Base-by-base conservation (phyloP, 345 rosid genomes). In the Pugionium cornutum region DNA sequence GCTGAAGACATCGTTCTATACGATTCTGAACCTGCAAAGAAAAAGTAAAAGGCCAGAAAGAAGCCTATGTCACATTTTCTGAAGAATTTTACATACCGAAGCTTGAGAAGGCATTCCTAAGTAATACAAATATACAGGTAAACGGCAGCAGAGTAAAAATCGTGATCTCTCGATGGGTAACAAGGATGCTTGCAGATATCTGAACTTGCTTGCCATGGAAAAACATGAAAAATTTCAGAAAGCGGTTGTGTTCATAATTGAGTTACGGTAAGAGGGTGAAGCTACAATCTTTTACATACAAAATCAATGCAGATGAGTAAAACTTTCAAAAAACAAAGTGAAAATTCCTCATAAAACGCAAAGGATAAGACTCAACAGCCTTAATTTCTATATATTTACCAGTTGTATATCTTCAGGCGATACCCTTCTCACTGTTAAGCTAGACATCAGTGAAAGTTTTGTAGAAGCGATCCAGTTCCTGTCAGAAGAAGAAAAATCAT, bases 1-100 rank as follows among this genome's bases (percentile, higher is more conserved):
- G 79, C 66, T 89, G 97, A 56, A 92, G 86, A 61, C 98, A 92
- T 49, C 94, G 74, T 70, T 92, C 97, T 42, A 92, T 92, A 6
- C 86, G 81, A 76, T 88, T 85, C 72, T 89, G 96, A 67, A 89
- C 98, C 98, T 92, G 77, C 43, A 77, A 68, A 34, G 7, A 27
- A 40, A 47, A 2, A 18, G 18, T 18, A 9, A 31, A 7, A 64
- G 35, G 32, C 29, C 46, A 64, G 7, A 31, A 53, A 7, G 1
- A 25, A 25, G 4, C 34, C 6, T 2, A 18, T 3, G 31, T 64
- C 41, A 42, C 33, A 32, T 43, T 18, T 59, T 18, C n/a, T 29
- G 1, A 56, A 56, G 25, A 26, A 9, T 26, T 55, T 28, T 7
- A 58, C 50, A 41, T 36, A 58, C 11, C 6, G 5, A 7, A 59